Base-by-base conservation (phyloP, 495 filamentous ascomycete genomes). In the Hypoxylon rickii region DNA sequence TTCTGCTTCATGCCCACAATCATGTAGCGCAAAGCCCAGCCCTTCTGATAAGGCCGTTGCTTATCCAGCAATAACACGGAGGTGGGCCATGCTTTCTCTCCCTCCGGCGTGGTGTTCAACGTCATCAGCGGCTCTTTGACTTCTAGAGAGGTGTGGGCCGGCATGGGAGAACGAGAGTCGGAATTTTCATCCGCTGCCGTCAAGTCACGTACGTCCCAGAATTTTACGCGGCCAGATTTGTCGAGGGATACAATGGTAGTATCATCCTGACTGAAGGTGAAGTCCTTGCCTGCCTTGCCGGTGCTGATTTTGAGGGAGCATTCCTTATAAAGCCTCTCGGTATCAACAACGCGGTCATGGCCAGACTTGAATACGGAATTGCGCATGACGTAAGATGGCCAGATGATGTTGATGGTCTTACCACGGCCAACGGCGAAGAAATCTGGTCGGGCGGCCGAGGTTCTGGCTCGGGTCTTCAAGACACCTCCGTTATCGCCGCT, bases 1-100 rank as follows among this genome's bases (percentile, higher is more conserved):
- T 99, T 99, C 70, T 97, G 95, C 76, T 97, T 97, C 80, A 97
- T 88, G 54, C 95, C 95, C 43, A 99, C 92, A 52, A 99, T 83
- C 72, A 97, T 85, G 74, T 97, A 99, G 53, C 95, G 83, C 51
- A 95, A 74, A 13, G 95, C 92, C 66, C 86, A 85, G 24, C 87
- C 87, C 71, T 89, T 94, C 69, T 84, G 81, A 69, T 92, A 96
- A 20, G 94, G 89, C 13, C 91, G 87, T 68, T 88, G 83, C 78
- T 97, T 97, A 72, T 99, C 95, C 58, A 97, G 80, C 75, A 99
- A 86, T 70, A 96, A 83, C 40, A 99, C 89, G 16, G 94, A 97
- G 0, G 93, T 97, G 13, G 95, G 92, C 87, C 90, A 96, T 2
- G 90, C 88, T 73, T 96, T 96, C 64, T 94, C 90, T 18, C 81